Conservation (phyloP, 2,329 filamentous ascomycete species). For the Paecilomyces formosus region DNA sequence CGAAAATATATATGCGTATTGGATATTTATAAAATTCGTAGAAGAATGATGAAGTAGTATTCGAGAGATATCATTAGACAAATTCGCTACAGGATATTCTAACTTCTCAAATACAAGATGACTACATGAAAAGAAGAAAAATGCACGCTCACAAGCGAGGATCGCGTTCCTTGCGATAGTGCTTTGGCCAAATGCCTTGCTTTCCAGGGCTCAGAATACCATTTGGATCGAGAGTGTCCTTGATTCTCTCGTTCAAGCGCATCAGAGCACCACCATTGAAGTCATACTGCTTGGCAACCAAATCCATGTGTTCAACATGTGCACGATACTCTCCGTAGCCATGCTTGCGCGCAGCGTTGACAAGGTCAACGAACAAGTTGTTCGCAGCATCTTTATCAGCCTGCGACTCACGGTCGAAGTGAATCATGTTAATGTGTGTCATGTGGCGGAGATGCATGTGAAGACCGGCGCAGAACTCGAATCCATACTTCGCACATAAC, state of each 20-base stretch:
- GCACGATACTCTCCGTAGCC: conserved; percentile 14
- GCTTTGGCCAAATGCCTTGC: neutral
- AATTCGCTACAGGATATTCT: neutral
- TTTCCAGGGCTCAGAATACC: neutral
- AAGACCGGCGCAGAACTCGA: conserved; percentile 1
- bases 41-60: neutral
- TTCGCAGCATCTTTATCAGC: neutral
- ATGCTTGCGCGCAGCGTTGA: neutral
- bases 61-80: neutral
- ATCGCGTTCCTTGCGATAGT: neutral
- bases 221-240: neutral
- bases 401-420: conserved; percentile 2
- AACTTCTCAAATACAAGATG: neutral
- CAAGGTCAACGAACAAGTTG: conserved; percentile 3
- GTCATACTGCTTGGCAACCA: conserved; percentile 3
- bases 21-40: no score
- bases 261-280: neutral
- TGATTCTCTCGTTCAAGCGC: neutral
- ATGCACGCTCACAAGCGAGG: neutral
- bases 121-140: neutral
- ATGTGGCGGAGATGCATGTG: conserved; percentile 1
- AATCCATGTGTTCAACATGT: conserved; percentile 14
- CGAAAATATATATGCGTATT: no score
- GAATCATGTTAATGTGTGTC: conserved; percentile 2
- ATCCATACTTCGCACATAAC: neutral